Evolutionary conservation across 2,329 filamentous ascomycete genomes (phyloP), one percentile per base, ranked within the genome.

Genomic region (Aspergillus ochraceus): DNA sequence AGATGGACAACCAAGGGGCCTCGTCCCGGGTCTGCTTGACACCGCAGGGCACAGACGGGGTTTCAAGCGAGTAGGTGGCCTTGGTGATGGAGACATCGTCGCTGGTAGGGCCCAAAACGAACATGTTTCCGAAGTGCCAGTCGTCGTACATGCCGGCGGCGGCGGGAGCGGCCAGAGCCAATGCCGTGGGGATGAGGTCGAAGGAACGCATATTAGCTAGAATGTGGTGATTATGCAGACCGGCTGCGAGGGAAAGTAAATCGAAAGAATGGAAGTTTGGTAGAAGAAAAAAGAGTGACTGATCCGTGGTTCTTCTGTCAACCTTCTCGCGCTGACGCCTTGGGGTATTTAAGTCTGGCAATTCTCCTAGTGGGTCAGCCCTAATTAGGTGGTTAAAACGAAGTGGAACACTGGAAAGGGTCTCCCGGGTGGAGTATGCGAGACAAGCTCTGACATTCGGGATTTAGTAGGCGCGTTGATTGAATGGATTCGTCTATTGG

Each of bases 91-190:
- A 24, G n/a, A 47, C 46, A 19, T 59, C 46, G 47, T 55, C 36
- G 4, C 20, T 42, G 20, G 59, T 17, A 6, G 59, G 59, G 6
- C 59, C 59, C 26, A 60, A 14, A 6, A 24, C 22, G 36, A 60
- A 60, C 51, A 57, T 57, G 46, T 58, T 54, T 1, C 59, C 59
- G 36, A 60, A 60, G 36, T 54, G 46, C 59, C 59, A 60, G 47
- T 60, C 59, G 26, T 57, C 50, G 51, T 54, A 54, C 36, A 42
- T 42, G 36, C 14, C 36, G 6, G 36, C 32, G 17, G 50, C 29
- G 22, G 59, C 54, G 29, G 58, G 24, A 26, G 51, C 46, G 59
- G 45, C 46, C 50, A 55, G 59, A 30, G 57, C 57, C 57, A 59
- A 11, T 11, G 52, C 4, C 46, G 55, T n/a, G 17, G 52, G 57